Conservation (phyloP, 73 alveolate species). For the Tetrahymena borealis region DNA sequence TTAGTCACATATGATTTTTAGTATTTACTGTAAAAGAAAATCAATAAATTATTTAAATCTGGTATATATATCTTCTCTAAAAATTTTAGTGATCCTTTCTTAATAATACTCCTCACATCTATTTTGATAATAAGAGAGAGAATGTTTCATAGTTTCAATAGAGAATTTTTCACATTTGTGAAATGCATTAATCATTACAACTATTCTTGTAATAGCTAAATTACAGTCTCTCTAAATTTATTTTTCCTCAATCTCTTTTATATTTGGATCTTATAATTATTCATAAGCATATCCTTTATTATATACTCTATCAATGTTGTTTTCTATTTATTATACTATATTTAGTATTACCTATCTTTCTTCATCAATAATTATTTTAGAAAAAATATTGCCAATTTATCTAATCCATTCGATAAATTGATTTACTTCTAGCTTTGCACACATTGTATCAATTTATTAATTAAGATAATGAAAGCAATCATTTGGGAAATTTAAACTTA, state of each 20-base stretch:
- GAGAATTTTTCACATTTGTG: background rate
- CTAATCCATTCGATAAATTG: background rate
- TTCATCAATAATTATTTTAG: background rate
- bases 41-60: background rate
- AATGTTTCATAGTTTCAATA: background rate
- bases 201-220: background rate
- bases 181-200: background rate
- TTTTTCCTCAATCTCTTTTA: background rate
- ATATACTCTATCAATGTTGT: too few relatives aligned
- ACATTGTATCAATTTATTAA: background rate
- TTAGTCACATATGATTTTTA: background rate
- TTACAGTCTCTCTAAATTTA: background rate
- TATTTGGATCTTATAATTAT: background rate
- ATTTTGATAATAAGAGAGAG: background rate
- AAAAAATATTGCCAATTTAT: background rate
- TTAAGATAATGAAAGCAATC: background rate
- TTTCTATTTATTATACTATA: background rate
- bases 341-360: background rate
- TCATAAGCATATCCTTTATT: background rate
- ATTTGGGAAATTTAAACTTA: background rate
- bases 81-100: background rate
- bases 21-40: background rate
- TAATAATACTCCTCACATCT: background rate
- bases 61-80: background rate
- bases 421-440: background rate